phyloP scores from a whole-genome alignment of 106 monocot genomes.

The Platanthera guangdongensis region DNA sequence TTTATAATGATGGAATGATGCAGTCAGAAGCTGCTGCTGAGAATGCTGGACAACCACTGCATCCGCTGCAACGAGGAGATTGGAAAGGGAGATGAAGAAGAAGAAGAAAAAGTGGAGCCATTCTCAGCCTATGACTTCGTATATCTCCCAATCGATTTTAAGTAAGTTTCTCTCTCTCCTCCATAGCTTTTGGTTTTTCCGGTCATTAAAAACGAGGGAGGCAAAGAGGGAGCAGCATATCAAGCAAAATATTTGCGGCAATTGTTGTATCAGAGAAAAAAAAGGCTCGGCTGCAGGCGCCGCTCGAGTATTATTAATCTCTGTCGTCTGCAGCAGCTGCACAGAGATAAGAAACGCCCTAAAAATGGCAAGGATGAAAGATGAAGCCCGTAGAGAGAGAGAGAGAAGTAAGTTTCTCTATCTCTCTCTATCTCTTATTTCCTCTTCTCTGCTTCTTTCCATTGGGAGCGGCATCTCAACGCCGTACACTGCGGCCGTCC shows the following conservation, averaged over 20 bases:
- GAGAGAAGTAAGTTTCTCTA: neutral
- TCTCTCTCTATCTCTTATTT: slow-evolving; percentile 2
- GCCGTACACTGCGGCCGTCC: slow-evolving; percentile 3
- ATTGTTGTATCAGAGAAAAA: slow-evolving; percentile 14
- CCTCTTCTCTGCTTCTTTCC: neutral
- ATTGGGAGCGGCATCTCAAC: neutral
- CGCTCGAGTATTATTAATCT: neutral
- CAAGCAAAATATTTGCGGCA: slow-evolving; percentile 2
- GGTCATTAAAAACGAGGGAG: neutral
- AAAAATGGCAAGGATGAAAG: neutral
- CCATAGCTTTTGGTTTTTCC: neutral
- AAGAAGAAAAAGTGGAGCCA: slow-evolving; percentile 19
- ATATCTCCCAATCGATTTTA: slow-evolving; percentile 99
- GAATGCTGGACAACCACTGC: slow-evolving; percentile 99
- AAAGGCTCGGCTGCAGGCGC: slow-evolving; percentile 16
- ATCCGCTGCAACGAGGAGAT: slow-evolving; percentile 88
- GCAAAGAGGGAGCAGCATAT: neutral
- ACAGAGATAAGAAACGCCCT: slow-evolving; percentile 4
- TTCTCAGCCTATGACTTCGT: slow-evolving; percentile 91
- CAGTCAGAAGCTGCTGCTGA: slow-evolving; percentile 95
- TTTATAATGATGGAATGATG: neutral
- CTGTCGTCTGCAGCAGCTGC: neutral
- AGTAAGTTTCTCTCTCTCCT: slow-evolving; percentile 41
- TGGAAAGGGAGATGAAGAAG: slow-evolving; percentile 6
- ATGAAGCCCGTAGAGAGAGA: neutral